Evolutionary conservation across 768 basidiomycete genomes (phyloP).

Genomic region (Psilocybe subaeruginosa): DNA sequence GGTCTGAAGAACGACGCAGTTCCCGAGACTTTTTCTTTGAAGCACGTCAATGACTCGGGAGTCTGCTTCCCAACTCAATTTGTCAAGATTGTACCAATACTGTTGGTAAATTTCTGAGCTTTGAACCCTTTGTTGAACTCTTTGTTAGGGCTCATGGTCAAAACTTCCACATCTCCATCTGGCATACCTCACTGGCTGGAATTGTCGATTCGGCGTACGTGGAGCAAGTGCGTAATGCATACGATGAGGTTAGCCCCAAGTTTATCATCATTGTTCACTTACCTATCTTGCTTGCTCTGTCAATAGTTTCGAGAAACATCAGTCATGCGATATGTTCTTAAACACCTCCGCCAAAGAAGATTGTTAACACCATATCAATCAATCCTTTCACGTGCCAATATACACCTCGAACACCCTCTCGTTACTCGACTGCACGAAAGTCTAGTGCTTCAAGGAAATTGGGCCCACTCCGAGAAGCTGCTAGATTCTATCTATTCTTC

Average conservation of each 20-base stretch:
- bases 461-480: constrained; percentile 57
- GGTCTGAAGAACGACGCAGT: constrained; percentile 66
- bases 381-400: constrained; percentile 55
- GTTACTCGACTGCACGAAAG: constrained; percentile 64
- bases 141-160: constrained; percentile 63
- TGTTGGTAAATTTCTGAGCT: constrained; percentile 46
- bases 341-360: constrained; percentile 77
- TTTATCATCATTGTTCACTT: background rate
- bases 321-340: constrained; percentile 69
- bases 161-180: constrained; percentile 80
- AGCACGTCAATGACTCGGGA: constrained; percentile 57
- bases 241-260: constrained; percentile 60
- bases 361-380: constrained; percentile 66
- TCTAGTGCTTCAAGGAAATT: constrained; percentile 71
- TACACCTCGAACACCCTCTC: constrained; percentile 71
- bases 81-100: constrained; percentile 75
- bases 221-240: constrained; percentile 49
- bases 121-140: background rate
- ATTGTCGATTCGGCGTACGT: constrained; percentile 59
- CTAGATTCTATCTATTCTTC: constrained; percentile 51
- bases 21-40: constrained; percentile 66
- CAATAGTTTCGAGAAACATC: constrained; percentile 66
- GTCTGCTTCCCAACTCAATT: constrained; percentile 66
- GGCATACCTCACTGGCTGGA: constrained; percentile 70
- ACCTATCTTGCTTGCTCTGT: background rate